These are phyloP conservation scores for Rhizopogon sp. DNA, from an alignment of 768 basidiomycete species.

Conservation along the genomic window DNA sequence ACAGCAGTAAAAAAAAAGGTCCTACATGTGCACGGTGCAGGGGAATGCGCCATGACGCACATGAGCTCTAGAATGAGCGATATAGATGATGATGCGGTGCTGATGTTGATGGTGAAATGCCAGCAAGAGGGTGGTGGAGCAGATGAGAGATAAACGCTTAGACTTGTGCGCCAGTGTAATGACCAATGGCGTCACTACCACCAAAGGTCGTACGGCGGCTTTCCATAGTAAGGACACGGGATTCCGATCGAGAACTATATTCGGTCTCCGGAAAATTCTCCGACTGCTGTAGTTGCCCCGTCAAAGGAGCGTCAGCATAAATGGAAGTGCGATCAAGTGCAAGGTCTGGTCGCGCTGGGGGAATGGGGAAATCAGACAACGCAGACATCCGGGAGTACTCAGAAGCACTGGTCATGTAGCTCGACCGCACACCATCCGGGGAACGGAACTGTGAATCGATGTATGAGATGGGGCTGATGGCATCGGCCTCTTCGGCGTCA, in stretches of 20 bases:
- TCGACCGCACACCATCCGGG: conserved; percentile 37
- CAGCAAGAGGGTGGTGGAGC: background rate
- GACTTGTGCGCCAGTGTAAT: conserved; percentile 11
- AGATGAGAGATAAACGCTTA: conserved; percentile 2
- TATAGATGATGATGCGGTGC: background rate
- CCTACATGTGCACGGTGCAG: background rate
- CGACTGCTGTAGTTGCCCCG: background rate
- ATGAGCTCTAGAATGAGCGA: background rate
- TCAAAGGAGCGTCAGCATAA: conserved; percentile 31
- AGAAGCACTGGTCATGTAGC: conserved; percentile 57
- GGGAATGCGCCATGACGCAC: background rate
- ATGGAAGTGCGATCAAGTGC: conserved; percentile 34
- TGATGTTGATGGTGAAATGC: background rate
- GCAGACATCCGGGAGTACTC: conserved; percentile 59
- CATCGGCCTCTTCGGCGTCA: conserved; percentile 2
- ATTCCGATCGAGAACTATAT: conserved; percentile 5
- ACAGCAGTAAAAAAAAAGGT: background rate
- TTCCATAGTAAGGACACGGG: conserved; percentile 7
- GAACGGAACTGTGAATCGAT: conserved; percentile 19
- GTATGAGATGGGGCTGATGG: conserved; percentile 12
- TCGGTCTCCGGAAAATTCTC: background rate
- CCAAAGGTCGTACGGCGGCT: conserved; percentile 21
- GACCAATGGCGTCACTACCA: conserved; percentile 20
- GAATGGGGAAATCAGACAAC: conserved; percentile 68
- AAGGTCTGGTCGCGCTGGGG: conserved; percentile 35